A percentile compares a stretch with the other conserved stretches of the same genome.
Evolutionary conservation across 768 basidiomycete genomes (phyloP).

Genomic region (Hericium erinaceus): DNA sequence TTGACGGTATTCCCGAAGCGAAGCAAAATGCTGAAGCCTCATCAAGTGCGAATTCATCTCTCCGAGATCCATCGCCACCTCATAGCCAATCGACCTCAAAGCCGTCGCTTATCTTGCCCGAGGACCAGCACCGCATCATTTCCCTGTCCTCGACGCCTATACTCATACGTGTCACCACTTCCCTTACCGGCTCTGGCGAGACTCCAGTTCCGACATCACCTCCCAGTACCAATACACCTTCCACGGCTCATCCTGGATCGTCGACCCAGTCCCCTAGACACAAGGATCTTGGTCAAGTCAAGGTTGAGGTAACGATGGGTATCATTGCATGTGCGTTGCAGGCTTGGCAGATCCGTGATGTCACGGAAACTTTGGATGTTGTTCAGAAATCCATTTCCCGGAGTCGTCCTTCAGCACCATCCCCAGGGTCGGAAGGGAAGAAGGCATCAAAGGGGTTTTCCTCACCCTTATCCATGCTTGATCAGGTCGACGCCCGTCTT

Average conservation of each 20-base stretch:
- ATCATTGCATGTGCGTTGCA: slow-evolving; percentile 13
- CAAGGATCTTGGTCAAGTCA: background rate
- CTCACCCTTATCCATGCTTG: slow-evolving; percentile 18
- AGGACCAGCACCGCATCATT: background rate
- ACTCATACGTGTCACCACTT: slow-evolving; percentile 10
- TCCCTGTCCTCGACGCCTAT: slow-evolving; percentile 11
- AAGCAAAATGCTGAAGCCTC: background rate
- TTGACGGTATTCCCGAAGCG: background rate
- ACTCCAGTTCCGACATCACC: background rate
- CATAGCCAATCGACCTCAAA: background rate
- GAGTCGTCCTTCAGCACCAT: background rate
- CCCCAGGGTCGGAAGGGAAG: background rate
- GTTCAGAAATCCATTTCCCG: background rate
- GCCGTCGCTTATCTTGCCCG: background rate
- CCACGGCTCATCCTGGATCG: background rate
- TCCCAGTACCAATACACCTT: background rate
- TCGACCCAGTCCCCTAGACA: slow-evolving; percentile 1
- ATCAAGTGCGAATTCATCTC: background rate
- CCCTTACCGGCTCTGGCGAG: background rate
- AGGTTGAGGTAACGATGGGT: slow-evolving; percentile 5
- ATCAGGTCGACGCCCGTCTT: slow-evolving; percentile 24
- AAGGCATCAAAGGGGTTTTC: slow-evolving; percentile 13
- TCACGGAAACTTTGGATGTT: slow-evolving; percentile 25
- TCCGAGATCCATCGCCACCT: background rate
- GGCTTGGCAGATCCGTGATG: slow-evolving; percentile 5